Percentiles rank a stretch among this genome's conserved stretches.
These are phyloP conservation scores for Diaporthe velutina DNA, from an alignment of 2,329 filamentous ascomycete species.

Conservation along the genomic window DNA sequence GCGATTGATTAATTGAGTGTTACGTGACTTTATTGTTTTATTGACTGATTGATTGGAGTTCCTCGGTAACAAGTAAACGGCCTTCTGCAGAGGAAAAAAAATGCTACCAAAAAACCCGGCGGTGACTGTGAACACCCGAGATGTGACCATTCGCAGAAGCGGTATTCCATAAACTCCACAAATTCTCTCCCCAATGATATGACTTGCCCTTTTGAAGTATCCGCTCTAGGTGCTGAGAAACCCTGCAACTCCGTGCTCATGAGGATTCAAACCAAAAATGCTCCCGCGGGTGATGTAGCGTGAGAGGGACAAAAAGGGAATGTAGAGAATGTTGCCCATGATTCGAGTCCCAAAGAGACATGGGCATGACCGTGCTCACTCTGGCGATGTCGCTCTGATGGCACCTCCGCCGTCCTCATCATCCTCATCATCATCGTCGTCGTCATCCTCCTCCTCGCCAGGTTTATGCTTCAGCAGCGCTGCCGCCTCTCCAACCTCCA, in stretches of 20 bases:
- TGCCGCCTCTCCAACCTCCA: slow-evolving; percentile 71
- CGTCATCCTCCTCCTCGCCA: slow-evolving; percentile 41
- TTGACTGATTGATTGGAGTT: slow-evolving; percentile 16
- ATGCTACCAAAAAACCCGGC: slow-evolving; percentile 5
- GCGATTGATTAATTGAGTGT: neutral
- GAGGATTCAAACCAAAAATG: slow-evolving; percentile 16
- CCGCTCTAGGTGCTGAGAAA: slow-evolving; percentile 21
- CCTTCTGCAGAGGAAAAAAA: neutral
- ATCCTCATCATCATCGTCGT: slow-evolving; percentile 48
- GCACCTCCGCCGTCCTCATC: slow-evolving; percentile 40
- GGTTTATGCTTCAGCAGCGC: slow-evolving; percentile 55
- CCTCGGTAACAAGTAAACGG: neutral
- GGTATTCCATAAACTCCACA: slow-evolving; percentile 22
- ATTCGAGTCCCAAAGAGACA: neutral
- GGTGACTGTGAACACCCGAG: slow-evolving; percentile 16
- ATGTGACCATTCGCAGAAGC: slow-evolving; percentile 4
- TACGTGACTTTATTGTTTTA: neutral
- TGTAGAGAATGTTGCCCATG: neutral
- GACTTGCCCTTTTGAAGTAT: slow-evolving; percentile 11
- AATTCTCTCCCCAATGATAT: neutral
- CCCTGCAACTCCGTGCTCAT: slow-evolving; percentile 32
- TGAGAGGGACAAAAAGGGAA: neutral
- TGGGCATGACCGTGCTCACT: slow-evolving; percentile 5
- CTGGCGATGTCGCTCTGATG: slow-evolving; percentile 27
- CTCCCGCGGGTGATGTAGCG: slow-evolving; percentile 9